Base-by-base conservation (phyloP, 768 basidiomycete genomes). In the Boletus coccyginus region DNA sequence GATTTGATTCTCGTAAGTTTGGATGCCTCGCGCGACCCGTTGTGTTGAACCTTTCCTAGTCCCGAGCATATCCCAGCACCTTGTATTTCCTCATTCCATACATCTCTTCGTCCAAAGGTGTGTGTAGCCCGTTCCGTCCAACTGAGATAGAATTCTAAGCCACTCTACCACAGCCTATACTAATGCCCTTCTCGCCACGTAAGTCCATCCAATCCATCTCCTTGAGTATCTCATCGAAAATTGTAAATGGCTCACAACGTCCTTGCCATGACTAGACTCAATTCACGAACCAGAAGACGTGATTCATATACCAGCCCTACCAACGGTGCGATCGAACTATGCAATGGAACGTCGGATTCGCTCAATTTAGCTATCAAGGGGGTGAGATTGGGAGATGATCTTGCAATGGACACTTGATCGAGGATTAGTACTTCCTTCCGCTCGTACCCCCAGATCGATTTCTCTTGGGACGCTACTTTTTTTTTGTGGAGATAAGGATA, bases 41-140 rank as follows among this genome's bases (percentile, higher is more conserved):
- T 13, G 10, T 19, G 39, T 19, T 2, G 12, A 21, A 24, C 31
- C 24, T 27, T 31, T 46, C 1, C 24, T 9, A 53, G 53, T 46
- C 46, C 10, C 31, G 46, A 17, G 31, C 39, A 32, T 53, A 46
- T 31, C 45, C 46, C 19, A 9, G 41, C 12, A 7, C 14, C 7
- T 17, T 47, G 38, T 53, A 53, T 24, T 53, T 53, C 27, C 45
- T 53, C 5, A 53, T 53, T 14, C 39, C 53, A 2, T 53, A 53
- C 39, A 47, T 53, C 17, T 46, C 31, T 41, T 53, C 45, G 7
- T 53, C 53, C 38, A 53, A 53, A 41, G 53, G 53, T 47, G 27
- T 16, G 53, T 24, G 45, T 5, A 4, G 6, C 16, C 7, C 29
- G 6, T 40, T 10, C 3, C 32, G 7, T 17, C 9, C 19, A 21